Evolutionary conservation across 345 rosid genomes (phyloP).

Genomic region (Sonneratia caseolaris): DNA sequence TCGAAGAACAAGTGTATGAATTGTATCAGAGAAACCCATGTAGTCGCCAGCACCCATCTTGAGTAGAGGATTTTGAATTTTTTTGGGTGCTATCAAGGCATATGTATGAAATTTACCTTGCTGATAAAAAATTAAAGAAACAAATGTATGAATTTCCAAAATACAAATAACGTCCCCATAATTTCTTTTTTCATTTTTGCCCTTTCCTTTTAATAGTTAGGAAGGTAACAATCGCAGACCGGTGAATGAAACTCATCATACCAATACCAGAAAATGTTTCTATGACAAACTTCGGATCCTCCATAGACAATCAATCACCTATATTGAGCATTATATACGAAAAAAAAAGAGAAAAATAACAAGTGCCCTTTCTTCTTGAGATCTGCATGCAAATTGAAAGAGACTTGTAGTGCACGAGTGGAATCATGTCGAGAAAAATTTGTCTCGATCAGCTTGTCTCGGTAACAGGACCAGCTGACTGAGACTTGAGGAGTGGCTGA

Average conservation of each 20-base stretch:
- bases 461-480: slow-evolving; percentile 16
- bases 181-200: background rate
- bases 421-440: background rate
- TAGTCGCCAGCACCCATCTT: too few relatives aligned
- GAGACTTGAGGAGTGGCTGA: slow-evolving; percentile 76
- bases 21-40: too few relatives aligned
- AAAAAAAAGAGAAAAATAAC: background rate
- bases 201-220: background rate
- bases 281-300: background rate
- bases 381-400: background rate
- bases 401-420: background rate
- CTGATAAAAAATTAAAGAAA: too few relatives aligned
- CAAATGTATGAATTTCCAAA: too few relatives aligned
- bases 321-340: background rate
- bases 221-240: background rate
- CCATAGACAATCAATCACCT: background rate
- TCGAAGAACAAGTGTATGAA: too few relatives aligned
- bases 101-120: too few relatives aligned
- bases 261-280: background rate
- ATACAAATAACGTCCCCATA: too few relatives aligned
- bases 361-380: background rate
- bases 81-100: too few relatives aligned
- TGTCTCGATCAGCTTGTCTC: background rate
- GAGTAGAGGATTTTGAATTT: too few relatives aligned
- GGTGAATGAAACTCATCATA: background rate